phyloP scores from a whole-genome alignment of 805 yeast genomes.

The Schwanniomyces polymorphus region DNA sequence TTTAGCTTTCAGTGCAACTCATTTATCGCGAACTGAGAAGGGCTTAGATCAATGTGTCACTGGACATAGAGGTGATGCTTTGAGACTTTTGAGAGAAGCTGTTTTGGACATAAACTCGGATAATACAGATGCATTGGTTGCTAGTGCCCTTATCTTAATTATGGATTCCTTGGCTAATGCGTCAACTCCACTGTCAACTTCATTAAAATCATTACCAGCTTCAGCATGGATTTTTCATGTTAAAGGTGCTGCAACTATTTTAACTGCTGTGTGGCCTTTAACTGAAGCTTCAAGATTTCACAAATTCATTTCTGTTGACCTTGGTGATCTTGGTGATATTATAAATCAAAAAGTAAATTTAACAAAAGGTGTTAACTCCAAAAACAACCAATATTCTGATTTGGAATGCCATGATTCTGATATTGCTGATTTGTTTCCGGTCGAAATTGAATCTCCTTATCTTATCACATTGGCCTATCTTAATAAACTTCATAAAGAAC shows the following conservation, averaged over 20 bases:
- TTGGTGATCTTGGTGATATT: slow-evolving; percentile 84
- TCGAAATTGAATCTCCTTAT: slow-evolving; percentile 79
- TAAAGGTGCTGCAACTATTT: slow-evolving; percentile 93
- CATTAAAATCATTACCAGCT: slow-evolving; percentile 73
- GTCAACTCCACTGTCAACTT: slow-evolving; percentile 51
- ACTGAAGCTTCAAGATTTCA: slow-evolving; percentile 44
- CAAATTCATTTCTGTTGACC: slow-evolving; percentile 67
- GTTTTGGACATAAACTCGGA: slow-evolving; percentile 80
- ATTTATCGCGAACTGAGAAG: slow-evolving; percentile 72
- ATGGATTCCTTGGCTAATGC: slow-evolving; percentile 96
- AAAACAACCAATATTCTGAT: slow-evolving; percentile 46
- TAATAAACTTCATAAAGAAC: slow-evolving; percentile 79
- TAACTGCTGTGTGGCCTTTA: slow-evolving; percentile 95
- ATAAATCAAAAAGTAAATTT: slow-evolving; percentile 40
- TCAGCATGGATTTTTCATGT: slow-evolving; percentile 97
- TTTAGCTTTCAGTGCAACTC: slow-evolving; percentile 90
- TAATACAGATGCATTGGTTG: slow-evolving; percentile 91
- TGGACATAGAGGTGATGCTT: slow-evolving; percentile 83
- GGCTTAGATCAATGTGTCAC: slow-evolving; percentile 82
- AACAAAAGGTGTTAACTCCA: slow-evolving; percentile 7
- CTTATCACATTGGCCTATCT: slow-evolving; percentile 82
- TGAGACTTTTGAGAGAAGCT: slow-evolving; percentile 77
- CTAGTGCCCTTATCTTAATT: slow-evolving; percentile 82
- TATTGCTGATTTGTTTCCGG: slow-evolving; percentile 83
- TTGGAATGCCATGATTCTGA: slow-evolving; percentile 83